A percentile compares a stretch with the other conserved stretches of the same genome.
Evolutionary conservation across 495 filamentous ascomycete genomes (phyloP).

Genomic region (Trichoderma parareesei): DNA sequence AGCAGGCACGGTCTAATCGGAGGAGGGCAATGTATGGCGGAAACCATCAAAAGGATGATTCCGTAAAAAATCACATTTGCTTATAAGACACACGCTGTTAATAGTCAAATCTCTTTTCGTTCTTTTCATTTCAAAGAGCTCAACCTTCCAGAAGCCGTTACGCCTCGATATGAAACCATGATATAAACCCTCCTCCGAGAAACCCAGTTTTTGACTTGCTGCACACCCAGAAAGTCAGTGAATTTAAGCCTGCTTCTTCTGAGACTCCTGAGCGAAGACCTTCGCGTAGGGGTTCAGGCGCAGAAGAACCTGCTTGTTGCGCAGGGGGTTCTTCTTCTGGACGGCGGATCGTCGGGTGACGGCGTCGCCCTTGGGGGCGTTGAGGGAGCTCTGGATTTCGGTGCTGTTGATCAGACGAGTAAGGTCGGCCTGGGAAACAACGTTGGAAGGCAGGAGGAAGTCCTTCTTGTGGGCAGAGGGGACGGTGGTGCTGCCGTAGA

Average conservation of each 20-base stretch:
- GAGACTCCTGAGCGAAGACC: constrained; percentile 63
- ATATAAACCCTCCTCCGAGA: neutral
- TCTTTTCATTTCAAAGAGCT: constrained; percentile 7
- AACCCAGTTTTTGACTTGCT: neutral
- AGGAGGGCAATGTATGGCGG: neutral
- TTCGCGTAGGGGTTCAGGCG: constrained; percentile 95
- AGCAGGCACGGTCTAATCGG: neutral
- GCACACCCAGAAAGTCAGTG: constrained; percentile 16
- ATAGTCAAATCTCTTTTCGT: constrained; percentile 10
- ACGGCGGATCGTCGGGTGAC: constrained; percentile 82
- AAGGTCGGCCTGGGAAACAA: constrained; percentile 87
- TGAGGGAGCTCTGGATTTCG: constrained; percentile 91
- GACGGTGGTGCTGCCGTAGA: constrained; percentile 86
- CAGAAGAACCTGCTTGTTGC: constrained; percentile 95
- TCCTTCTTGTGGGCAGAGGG: constrained; percentile 91
- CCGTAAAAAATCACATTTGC: constrained; percentile 7
- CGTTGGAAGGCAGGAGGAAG: constrained; percentile 85
- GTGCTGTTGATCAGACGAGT: constrained; percentile 96
- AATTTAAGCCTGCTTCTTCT: constrained; percentile 37
- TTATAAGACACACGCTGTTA: constrained; percentile 7
- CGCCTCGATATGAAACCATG: constrained; percentile 12
- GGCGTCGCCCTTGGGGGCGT: constrained; percentile 78
- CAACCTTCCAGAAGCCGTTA: constrained; percentile 10
- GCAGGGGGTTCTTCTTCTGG: constrained; percentile 99
- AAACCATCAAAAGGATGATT: neutral